These are phyloP conservation scores for Barnettozyma wickerhamii DNA, from an alignment of 805 yeast genomes.

Conservation along the genomic window DNA sequence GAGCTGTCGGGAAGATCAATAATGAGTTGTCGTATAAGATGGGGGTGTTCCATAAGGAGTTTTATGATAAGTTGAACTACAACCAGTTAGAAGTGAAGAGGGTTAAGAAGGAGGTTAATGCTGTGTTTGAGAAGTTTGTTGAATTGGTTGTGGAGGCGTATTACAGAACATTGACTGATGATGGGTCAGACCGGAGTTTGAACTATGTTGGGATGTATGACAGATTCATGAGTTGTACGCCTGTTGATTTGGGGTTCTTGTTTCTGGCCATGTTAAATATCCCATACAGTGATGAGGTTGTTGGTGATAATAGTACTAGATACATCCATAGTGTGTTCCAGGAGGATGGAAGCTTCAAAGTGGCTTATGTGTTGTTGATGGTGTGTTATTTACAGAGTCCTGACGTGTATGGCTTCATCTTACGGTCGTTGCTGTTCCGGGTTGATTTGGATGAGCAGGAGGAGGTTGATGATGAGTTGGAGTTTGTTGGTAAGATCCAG, in stretches of 20 bases:
- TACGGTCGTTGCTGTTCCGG: slow-evolving; percentile 9
- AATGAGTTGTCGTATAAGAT: slow-evolving; percentile 1
- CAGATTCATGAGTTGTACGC: slow-evolving; percentile 2
- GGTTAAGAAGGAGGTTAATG: slow-evolving; percentile 1
- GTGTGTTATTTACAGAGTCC: slow-evolving; percentile 5
- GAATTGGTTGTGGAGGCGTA: neutral
- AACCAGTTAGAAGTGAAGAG: neutral
- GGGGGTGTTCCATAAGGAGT: neutral
- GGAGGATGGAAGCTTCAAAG: neutral
- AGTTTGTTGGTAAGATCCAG: neutral
- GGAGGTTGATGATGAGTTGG: neutral
- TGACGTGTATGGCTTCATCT: slow-evolving; percentile 5
- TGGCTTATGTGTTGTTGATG: slow-evolving; percentile 1
- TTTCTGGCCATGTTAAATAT: slow-evolving; percentile 3
- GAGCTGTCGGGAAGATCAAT: neutral
- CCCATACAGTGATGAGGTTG: neutral
- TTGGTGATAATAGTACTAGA: neutral
- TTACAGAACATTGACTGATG: neutral
- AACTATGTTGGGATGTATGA: slow-evolving; percentile 8
- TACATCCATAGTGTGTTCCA: slow-evolving; percentile 1
- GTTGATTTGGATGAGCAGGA: slow-evolving; percentile 2
- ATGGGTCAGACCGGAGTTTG: neutral
- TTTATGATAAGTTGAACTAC: slow-evolving; percentile 1
- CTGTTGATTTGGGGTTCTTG: slow-evolving; percentile 10
- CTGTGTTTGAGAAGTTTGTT: neutral